phyloP scores from a whole-genome alignment of 345 rosid genomes.

The Mercurialis annua region DNA sequence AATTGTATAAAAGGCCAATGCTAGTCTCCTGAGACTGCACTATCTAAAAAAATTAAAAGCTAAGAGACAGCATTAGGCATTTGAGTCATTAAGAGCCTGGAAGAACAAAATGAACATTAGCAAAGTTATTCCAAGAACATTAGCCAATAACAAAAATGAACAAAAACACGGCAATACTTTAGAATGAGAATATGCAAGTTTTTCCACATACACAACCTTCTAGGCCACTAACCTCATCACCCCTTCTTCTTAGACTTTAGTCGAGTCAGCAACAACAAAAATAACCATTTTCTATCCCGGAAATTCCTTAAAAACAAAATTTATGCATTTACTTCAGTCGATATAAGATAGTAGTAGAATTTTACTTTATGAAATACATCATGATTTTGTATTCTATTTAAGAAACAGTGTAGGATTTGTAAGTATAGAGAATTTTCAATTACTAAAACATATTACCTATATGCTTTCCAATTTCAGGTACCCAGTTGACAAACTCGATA shows the following conservation, averaged over 20 bases:
- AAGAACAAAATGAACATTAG: background rate
- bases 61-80: background rate
- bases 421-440: background rate
- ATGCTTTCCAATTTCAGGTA: conserved; percentile 39
- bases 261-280: background rate
- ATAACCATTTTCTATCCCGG: background rate
- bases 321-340: background rate
- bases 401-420: background rate
- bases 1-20: background rate
- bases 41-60: too few relatives aligned
- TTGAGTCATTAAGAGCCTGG: background rate
- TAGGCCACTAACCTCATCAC: background rate
- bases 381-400: background rate
- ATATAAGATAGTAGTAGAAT: background rate
- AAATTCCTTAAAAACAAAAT: background rate
- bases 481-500: conserved; percentile 48
- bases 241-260: background rate
- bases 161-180: too few relatives aligned
- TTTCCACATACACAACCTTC: background rate
- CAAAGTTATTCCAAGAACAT: background rate
- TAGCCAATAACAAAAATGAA: background rate
- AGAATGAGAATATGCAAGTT: too few relatives aligned
- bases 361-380: background rate
- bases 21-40: background rate
- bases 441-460: background rate